Percentiles rank a stretch among this genome's conserved stretches.
Evolutionary conservation across 257 asterid species (phyloP).

Genomic region (Solanum infundibuliforme): DNA sequence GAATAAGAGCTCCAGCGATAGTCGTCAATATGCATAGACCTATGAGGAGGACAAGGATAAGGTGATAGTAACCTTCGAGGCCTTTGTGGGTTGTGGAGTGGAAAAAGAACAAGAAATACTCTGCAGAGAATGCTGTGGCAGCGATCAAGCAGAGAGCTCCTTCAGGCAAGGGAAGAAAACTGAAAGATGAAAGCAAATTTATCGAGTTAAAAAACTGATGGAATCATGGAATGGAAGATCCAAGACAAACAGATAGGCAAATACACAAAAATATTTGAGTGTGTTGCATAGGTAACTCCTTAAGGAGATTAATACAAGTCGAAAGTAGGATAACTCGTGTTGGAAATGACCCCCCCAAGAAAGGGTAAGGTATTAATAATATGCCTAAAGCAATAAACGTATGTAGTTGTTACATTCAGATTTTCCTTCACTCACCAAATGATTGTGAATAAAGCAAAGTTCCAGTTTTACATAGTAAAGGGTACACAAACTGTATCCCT

Average conservation of each 20-base stretch:
- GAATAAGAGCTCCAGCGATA: slow-evolving; percentile 65
- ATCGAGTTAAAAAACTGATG: not conserved
- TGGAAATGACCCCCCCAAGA: not conserved
- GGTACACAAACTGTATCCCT: not conserved
- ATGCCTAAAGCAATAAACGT: not conserved
- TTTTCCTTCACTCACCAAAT: not conserved
- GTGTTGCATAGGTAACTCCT: not conserved
- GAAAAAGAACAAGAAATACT: slow-evolving; percentile 75
- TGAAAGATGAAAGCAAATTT: slow-evolving; percentile 15
- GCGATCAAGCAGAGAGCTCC: slow-evolving; percentile 62
- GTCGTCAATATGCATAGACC: slow-evolving; percentile 69
- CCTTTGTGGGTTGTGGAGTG: slow-evolving; percentile 96
- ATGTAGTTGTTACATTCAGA: not conserved
- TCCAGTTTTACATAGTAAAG: not conserved
- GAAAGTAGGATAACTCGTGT: not conserved
- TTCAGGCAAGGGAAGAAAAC: slow-evolving; percentile 72
- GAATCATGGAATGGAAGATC: not conserved
- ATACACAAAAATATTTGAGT: not conserved
- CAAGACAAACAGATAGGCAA: not conserved
- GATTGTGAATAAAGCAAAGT: not conserved
- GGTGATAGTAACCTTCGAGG: slow-evolving; percentile 89
- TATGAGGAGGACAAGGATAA: slow-evolving; percentile 77
- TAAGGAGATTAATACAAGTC: not conserved
- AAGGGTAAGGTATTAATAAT: not conserved
- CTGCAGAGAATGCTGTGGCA: slow-evolving; percentile 80